A percentile compares a stretch with the other conserved stretches of the same genome.
Evolutionary conservation across 2,329 filamentous ascomycete genomes (phyloP).

Genomic region (Beauveria sp.): DNA sequence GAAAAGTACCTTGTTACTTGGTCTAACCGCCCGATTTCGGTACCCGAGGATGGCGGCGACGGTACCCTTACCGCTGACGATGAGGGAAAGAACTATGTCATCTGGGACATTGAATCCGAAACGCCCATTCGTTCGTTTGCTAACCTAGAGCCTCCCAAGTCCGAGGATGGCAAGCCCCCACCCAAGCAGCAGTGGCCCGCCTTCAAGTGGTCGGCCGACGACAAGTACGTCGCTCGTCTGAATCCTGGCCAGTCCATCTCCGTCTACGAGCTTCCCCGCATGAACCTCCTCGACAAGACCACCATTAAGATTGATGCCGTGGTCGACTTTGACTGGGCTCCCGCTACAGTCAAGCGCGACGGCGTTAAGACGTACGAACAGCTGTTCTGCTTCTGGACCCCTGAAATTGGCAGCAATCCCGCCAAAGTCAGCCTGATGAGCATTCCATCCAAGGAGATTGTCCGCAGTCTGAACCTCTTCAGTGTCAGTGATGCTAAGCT

Average conservation of each 20-base stretch:
- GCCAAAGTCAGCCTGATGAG: constrained; percentile 96
- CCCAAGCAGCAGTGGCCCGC: constrained; percentile 97
- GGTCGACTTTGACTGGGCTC: constrained; percentile 97
- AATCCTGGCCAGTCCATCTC: constrained; percentile 83
- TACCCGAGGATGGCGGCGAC: constrained; percentile 80
- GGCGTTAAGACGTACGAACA: constrained; percentile 90
- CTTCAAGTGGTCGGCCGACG: constrained; percentile 98
- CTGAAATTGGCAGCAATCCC: constrained; percentile 94
- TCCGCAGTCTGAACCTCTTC: constrained; percentile 93
- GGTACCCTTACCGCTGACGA: constrained; percentile 81
- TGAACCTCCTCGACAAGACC: constrained; percentile 85
- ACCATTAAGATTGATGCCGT: constrained; percentile 95
- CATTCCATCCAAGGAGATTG: constrained; percentile 87
- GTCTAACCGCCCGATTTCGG: constrained; percentile 88
- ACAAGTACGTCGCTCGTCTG: constrained; percentile 92
- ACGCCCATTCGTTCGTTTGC: constrained; percentile 90
- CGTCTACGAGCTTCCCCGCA: constrained; percentile 80
- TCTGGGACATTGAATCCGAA: constrained; percentile 90
- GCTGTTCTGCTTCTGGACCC: constrained; percentile 97
- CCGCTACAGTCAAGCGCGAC: constrained; percentile 71
- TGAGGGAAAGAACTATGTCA: constrained; percentile 98
- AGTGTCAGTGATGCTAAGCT: constrained; percentile 96
- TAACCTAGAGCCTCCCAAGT: constrained; percentile 69
- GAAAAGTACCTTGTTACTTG: constrained; percentile 95
- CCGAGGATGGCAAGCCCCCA: constrained; percentile 50